Percentiles rank a stretch among this genome's conserved stretches.
Evolutionary conservation across 495 filamentous ascomycete species (phyloP).

Genomic region (Annulohypoxylon stygium): DNA sequence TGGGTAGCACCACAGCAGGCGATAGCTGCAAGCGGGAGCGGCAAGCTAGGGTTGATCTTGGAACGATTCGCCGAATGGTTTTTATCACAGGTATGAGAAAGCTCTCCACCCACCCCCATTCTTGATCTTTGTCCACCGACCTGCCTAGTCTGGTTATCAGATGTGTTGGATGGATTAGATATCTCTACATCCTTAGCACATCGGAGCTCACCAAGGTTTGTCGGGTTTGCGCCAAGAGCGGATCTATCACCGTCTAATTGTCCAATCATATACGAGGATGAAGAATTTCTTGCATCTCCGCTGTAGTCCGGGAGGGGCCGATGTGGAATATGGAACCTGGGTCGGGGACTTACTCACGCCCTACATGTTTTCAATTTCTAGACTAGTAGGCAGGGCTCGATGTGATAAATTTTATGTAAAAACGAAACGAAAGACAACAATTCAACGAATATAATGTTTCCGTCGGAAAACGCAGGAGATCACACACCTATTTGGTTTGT

Average conservation of each 20-base stretch:
- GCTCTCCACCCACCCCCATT: slow-evolving; percentile 13
- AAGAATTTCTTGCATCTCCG: slow-evolving; percentile 42
- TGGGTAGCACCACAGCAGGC: slow-evolving; percentile 14
- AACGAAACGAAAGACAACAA: background rate
- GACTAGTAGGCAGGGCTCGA: background rate
- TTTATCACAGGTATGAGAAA: background rate
- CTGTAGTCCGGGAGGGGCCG: slow-evolving; percentile 32
- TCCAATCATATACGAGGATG: slow-evolving; percentile 24
- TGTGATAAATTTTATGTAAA: slow-evolving; percentile 16
- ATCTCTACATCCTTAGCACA: background rate
- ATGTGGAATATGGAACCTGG: slow-evolving; percentile 5
- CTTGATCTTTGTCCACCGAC: slow-evolving; percentile 14
- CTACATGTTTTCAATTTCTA: background rate
- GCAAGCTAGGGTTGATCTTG: slow-evolving; percentile 23
- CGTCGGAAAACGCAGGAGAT: background rate
- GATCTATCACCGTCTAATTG: slow-evolving; percentile 35
- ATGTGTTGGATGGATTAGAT: slow-evolving; percentile 14
- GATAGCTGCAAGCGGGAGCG: slow-evolving; percentile 36
- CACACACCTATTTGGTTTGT: background rate
- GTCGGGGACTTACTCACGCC: slow-evolving; percentile 18
- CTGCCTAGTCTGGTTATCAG: slow-evolving; percentile 39
- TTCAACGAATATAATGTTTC: background rate
- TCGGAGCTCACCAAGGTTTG: slow-evolving; percentile 1
- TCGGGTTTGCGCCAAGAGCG: slow-evolving; percentile 28
- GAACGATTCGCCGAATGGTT: slow-evolving; percentile 9